Base-by-base conservation (phyloP, 2,329 filamentous ascomycete species). In the Apiospora hydei region DNA sequence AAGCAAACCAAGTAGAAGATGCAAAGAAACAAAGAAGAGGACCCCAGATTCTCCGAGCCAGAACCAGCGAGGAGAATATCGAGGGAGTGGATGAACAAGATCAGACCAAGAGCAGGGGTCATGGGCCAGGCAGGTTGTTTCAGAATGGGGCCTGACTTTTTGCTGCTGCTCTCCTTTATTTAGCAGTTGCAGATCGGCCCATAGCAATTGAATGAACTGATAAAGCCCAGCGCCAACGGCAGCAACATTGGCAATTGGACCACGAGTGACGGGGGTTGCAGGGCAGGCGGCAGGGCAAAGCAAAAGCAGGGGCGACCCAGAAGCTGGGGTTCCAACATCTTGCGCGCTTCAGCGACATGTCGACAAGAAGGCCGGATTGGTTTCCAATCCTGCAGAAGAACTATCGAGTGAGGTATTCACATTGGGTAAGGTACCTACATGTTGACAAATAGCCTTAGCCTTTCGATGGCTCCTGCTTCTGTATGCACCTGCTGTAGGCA, bases 171-270 rank as follows among this genome's bases (percentile, higher is more conserved):
- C 18, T 41, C 57, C 57, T 64, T 64, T 64, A 64, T 64, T 64
- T 64, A 61, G 53, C 34, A 64, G 34, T 41, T 64, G 57, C 57
- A 64, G 57, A 64, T 64, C 57, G 34, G 18, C 57, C 57, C 57
- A 64, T 64, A 64, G 34, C 57, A 34, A 64, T 7, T 38, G 34
- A 38, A 38, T 38, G 34, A 38, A 38, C 5, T 38, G 34, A 38
- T 38, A 38, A 38, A 64, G 57, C 57, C n/a, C 38, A 61, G 46
- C 49, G 41, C 41, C 8, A 43, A 11, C 41, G 13, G 13, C 41
- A 14, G 13, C 41, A 43, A 43, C 41, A 43, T 43, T 43, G 26
- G 26, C 26, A 30, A 30, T 30, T 30, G 41, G 41, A 43, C 41
- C 41, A 13, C 34, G 34, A 38, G 26, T 4, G 34, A 38, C 34